Conservation (phyloP, 495 filamentous ascomycete genomes). For the Aspergillus sclerotioniger region DNA sequence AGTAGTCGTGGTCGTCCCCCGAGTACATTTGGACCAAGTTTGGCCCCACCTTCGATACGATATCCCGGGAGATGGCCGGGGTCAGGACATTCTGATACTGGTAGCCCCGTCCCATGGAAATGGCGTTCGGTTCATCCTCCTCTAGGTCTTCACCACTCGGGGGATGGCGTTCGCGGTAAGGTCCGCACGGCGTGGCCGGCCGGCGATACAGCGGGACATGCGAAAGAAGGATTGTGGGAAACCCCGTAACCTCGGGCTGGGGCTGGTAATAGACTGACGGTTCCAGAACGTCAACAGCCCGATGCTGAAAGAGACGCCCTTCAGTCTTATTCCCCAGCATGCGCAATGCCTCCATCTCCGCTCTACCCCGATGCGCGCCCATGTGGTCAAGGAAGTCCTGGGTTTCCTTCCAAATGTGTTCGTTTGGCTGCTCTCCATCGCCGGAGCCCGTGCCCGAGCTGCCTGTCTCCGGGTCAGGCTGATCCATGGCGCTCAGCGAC, state of each 20-base stretch:
- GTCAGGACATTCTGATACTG: conserved; percentile 96
- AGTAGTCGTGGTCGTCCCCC: conserved; percentile 98
- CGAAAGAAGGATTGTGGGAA: conserved; percentile 82
- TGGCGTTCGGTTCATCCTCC: conserved; percentile 74
- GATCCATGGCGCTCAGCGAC: conserved; percentile 72
- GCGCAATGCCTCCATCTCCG: conserved; percentile 42
- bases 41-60: conserved; percentile 72
- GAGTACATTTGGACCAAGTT: conserved; percentile 76
- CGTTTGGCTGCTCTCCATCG: conserved; percentile 39
- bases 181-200: conserved; percentile 82
- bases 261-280: conserved; percentile 25
- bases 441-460: conserved; percentile 35
- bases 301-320: conserved; percentile 49
- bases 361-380: conserved; percentile 41
- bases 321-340: conserved; percentile 42
- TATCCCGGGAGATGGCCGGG: conserved; percentile 64
- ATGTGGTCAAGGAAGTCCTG: conserved; percentile 72
- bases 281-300: conserved; percentile 28
- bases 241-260: conserved; percentile 36
- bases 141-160: conserved; percentile 61
- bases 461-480: conserved; percentile 48
- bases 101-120: conserved; percentile 72
- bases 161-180: conserved; percentile 78
- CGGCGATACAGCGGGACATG: conserved; percentile 88
- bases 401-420: conserved; percentile 72